Base-by-base conservation (phyloP, 441 rosid species). In the Arabidopsis hybrid region DNA sequence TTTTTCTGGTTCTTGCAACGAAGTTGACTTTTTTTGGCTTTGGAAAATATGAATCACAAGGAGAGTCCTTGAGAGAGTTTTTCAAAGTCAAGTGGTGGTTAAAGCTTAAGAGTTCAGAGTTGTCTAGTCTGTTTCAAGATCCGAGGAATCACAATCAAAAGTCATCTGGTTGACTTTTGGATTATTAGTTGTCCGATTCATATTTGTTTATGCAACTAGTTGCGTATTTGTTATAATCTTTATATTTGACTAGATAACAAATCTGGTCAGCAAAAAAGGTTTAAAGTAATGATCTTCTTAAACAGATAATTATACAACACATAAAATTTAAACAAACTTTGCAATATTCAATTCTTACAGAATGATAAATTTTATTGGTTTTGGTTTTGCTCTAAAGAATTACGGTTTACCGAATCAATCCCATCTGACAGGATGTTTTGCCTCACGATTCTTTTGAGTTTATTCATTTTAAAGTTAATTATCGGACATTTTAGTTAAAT, bases 81-180 rank as follows among this genome's bases (percentile, higher is more conserved):
- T 73, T 47, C 58, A 56, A 18, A 42, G 69, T 72, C 47, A 40
- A 52, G 12, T 38, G 8, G 32, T 51, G 8, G 32, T 51, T 71
- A 0, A n/a, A 46, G 29, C 40, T 53, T 55, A 56, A 21, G 40
- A 21, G 3, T 29, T 46, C 16, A 9, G 76, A 64, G 40, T 36
- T 56, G 58, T 49, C 32, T 26, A 29, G 55, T 52, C 26, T 14
- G 52, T 38, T 58, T 73, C 51, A 49, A 39, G 67, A 73, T 58
- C 53, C 39, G 35, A 46, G n/a, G 29, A n/a, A 12, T 45, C 34
- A 21, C 3, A 11, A 16, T 4, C 31, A 3, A 29, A 73, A 57
- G 72, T 65, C 66, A 66, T 47, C 13, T 1, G 29, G 29, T 57
- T 66, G 61, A 67, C 72, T 74, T 38, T 13, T 4, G 5, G 7